Percentiles rank a stretch among this genome's conserved stretches.
Evolutionary conservation across 345 rosid genomes (phyloP).

Genomic region (Lepidium aucheri): DNA sequence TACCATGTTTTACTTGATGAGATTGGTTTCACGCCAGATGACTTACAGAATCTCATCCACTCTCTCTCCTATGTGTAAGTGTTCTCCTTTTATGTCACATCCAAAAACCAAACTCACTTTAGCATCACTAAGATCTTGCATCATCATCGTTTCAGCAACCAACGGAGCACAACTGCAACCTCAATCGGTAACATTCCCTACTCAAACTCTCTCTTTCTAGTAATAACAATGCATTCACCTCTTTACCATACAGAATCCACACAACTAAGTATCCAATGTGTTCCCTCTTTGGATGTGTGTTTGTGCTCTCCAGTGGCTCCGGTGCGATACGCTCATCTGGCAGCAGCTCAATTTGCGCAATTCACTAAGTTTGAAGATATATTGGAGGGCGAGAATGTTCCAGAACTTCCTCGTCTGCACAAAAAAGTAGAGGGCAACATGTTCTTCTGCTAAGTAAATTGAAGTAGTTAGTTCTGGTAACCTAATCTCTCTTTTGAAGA

Average conservation of each 20-base stretch:
- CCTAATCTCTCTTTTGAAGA: neutral
- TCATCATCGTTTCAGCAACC: conserved; percentile 43
- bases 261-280: neutral
- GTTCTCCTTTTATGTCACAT: neutral
- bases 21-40: conserved; percentile 70
- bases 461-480: neutral
- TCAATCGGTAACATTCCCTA: conserved; percentile 53
- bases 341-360: conserved; percentile 69
- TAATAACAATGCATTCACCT: neutral
- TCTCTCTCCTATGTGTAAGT: conserved; percentile 81
- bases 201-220: neutral
- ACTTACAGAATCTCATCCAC: conserved; percentile 61
- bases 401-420: conserved; percentile 68
- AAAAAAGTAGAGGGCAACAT: conserved; percentile 42
- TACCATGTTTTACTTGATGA: conserved; percentile 78
- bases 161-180: conserved; percentile 73
- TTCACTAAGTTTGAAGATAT: conserved; percentile 62
- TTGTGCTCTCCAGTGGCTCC: conserved; percentile 70
- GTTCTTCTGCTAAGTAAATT: conserved; percentile 73
- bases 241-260: neutral
- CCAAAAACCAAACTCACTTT: neutral
- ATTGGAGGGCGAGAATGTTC: conserved; percentile 31
- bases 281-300: neutral
- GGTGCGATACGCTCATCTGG: conserved; percentile 80
- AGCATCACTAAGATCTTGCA: neutral